A percentile compares a stretch with the other conserved stretches of the same genome.
phyloP scores from a whole-genome alignment of 345 rosid species.

The Gossypium rotundifolium region DNA sequence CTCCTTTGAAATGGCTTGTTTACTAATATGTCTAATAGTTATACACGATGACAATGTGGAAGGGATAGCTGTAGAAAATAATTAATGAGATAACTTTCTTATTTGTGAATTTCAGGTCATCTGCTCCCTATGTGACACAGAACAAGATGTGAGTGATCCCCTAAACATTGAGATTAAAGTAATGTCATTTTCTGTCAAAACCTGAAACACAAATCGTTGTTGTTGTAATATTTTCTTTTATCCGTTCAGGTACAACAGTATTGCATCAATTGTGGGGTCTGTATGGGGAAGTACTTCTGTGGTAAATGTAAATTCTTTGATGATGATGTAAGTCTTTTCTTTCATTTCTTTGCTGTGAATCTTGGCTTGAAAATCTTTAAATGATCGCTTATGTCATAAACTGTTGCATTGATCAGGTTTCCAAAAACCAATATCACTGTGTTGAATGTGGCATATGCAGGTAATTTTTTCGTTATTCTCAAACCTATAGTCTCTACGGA shows the following conservation, averaged over 20 bases:
- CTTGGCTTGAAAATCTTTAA: not conserved
- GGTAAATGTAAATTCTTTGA: conserved; percentile 59
- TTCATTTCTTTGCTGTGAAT: not conserved
- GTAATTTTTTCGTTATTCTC: conserved; percentile 19
- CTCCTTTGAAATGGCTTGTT: not conserved
- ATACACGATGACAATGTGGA: no score
- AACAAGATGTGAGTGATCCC: conserved; percentile 55
- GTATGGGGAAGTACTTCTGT: conserved; percentile 69
- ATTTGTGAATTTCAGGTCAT: conserved; percentile 40
- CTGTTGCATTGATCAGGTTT: conserved; percentile 29
- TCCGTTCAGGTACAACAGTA: conserved; percentile 42
- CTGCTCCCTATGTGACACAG: conserved; percentile 51
- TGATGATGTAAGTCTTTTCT: conserved; percentile 44
- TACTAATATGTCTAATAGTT: not conserved
- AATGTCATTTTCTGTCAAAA: not conserved
- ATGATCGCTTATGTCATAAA: not conserved
- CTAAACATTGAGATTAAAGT: not conserved
- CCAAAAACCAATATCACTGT: conserved; percentile 61
- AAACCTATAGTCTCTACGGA: not conserved
- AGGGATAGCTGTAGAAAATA: not conserved
- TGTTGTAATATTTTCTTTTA: not conserved
- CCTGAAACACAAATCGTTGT: not conserved
- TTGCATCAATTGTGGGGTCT: conserved; percentile 54
- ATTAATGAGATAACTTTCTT: not conserved
- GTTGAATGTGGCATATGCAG: conserved; percentile 66